phyloP scores from a whole-genome alignment of 1,139 yeast genomes.

The Entelexis paramagnoliae region DNA sequence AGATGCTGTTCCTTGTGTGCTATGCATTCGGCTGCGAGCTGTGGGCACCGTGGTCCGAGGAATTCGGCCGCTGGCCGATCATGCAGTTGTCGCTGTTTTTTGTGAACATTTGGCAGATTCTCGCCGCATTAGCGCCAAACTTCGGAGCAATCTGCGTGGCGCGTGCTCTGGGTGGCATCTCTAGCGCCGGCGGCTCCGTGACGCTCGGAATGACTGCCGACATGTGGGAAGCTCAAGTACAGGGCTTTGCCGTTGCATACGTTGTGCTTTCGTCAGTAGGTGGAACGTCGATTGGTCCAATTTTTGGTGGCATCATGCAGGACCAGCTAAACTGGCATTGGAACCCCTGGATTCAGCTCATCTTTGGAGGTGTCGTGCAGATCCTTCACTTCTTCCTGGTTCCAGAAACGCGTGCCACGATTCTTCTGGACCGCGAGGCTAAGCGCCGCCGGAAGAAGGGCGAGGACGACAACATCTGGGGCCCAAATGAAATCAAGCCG shows the following conservation, averaged over 20 bases:
- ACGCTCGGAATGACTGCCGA: conserved; percentile 21
- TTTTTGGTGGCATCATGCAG: conserved; percentile 19
- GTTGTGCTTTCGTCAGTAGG: conserved; percentile 21
- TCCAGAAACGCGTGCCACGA: conserved; percentile 18
- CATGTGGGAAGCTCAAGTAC: conserved; percentile 19
- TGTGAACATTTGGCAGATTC: conserved; percentile 21
- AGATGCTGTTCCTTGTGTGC: conserved; percentile 17
- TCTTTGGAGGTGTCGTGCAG: conserved; percentile 20
- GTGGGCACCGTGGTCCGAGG: conserved; percentile 24
- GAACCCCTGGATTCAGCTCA: conserved; percentile 22
- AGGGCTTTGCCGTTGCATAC: conserved; percentile 19
- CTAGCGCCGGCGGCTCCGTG: conserved; percentile 22
- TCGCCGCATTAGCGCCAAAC: conserved; percentile 21
- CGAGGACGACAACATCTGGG: conserved; percentile 21
- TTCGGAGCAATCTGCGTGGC: conserved; percentile 21
- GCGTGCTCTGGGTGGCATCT: conserved; percentile 19
- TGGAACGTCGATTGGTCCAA: conserved; percentile 20
- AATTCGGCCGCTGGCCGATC: conserved; percentile 21
- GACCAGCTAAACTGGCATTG: conserved; percentile 20
- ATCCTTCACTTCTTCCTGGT: conserved; percentile 16
- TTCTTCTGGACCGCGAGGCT: conserved; percentile 20
- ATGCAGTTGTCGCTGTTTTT: conserved; percentile 21
- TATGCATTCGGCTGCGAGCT: conserved; percentile 22
- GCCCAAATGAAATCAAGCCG: conserved; percentile 19
- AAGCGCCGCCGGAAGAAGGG: conserved; percentile 19